phyloP scores from a whole-genome alignment of 371 early-diverging fungal species.

The Massospora cicadina region DNA sequence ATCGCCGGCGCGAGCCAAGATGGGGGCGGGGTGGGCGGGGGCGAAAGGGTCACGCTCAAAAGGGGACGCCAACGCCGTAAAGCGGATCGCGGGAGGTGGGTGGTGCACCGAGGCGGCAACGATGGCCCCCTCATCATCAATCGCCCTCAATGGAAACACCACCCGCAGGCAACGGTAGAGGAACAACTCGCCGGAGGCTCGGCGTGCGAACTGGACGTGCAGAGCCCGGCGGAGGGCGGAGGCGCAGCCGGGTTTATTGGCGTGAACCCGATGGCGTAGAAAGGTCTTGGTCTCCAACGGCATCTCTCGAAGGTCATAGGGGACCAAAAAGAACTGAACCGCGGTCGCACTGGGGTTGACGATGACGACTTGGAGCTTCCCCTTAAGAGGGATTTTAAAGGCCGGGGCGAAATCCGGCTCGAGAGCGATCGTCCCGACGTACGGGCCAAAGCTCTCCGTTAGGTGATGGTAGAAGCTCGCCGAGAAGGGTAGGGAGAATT shows the following conservation, averaged over 20 bases:
- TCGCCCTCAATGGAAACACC: conserved; percentile 48
- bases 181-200: conserved; percentile 28
- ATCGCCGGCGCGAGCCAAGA: not conserved
- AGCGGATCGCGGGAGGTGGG: not conserved
- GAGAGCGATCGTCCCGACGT: conserved; percentile 41
- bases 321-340: conserved; percentile 60
- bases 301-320: conserved; percentile 66
- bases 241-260: conserved; percentile 11
- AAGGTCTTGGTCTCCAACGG: conserved; percentile 55
- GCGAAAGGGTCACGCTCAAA: not conserved
- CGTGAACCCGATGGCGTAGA: conserved; percentile 56
- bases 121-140: conserved; percentile 20
- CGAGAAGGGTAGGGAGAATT: conserved; percentile 32
- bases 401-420: conserved; percentile 24
- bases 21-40: not conserved
- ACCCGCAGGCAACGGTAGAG: conserved; percentile 50
- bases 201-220: conserved; percentile 47
- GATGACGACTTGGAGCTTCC: conserved; percentile 67
- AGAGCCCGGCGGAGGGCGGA: conserved; percentile 43
- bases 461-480: conserved; percentile 52
- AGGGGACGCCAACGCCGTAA: not conserved
- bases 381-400: conserved; percentile 50
- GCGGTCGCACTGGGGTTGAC: conserved; percentile 64
- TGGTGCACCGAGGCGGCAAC: not conserved
- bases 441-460: conserved; percentile 32